Evolutionary conservation across 2,329 filamentous ascomycete species (phyloP).

Genomic region (Paramyrothecium roridum): DNA sequence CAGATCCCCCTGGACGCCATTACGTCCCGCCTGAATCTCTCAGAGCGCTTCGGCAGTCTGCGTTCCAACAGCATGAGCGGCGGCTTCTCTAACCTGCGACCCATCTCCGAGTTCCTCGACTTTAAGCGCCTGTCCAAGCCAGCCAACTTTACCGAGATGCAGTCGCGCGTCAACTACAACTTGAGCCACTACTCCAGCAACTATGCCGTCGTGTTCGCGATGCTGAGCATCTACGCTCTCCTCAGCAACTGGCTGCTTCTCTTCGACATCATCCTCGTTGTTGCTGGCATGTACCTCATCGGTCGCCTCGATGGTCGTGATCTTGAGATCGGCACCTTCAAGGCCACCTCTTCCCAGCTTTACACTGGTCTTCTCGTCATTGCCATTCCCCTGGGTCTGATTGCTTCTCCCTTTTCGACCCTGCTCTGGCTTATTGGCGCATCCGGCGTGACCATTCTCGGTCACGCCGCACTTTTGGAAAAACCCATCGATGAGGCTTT

Average conservation of each 20-base stretch:
- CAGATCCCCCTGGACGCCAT: slow-evolving; percentile 89
- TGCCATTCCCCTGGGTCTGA: slow-evolving; percentile 79
- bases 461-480: slow-evolving; percentile 93
- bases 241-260: slow-evolving; percentile 83
- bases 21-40: slow-evolving; percentile 84
- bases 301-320: slow-evolving; percentile 86
- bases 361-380: slow-evolving; percentile 86
- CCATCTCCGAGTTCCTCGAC: slow-evolving; percentile 91
- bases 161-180: slow-evolving; percentile 96
- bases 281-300: slow-evolving; percentile 85
- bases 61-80: slow-evolving; percentile 74
- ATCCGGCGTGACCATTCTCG: slow-evolving; percentile 87
- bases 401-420: slow-evolving; percentile 79
- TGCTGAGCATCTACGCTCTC: slow-evolving; percentile 94
- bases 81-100: slow-evolving; percentile 89
- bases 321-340: slow-evolving; percentile 78
- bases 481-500: slow-evolving; percentile 99
- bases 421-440: slow-evolving; percentile 95
- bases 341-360: slow-evolving; percentile 85
- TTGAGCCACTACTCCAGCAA: slow-evolving; percentile 97
- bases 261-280: slow-evolving; percentile 88
- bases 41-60: slow-evolving; percentile 80
- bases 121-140: slow-evolving; percentile 95
- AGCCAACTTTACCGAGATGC: slow-evolving; percentile 82
- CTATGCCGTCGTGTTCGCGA: slow-evolving; percentile 89